phyloP scores from a whole-genome alignment of 1,284 basidiomycete genomes.

The Prillingera fragicola region DNA sequence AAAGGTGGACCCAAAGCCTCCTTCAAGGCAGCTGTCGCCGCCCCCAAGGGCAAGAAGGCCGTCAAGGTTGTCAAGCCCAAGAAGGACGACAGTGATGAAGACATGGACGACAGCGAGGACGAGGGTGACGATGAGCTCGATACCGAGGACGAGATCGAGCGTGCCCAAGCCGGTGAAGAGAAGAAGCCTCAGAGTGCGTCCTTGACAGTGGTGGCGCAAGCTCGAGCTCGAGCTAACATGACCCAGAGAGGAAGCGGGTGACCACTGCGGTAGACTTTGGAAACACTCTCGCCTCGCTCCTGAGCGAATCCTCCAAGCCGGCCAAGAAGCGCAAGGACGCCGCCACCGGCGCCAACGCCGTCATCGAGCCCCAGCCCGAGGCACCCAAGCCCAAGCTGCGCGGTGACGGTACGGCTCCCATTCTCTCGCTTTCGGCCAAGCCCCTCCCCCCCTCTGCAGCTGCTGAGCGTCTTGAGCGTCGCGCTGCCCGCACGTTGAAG shows the following conservation, averaged over 20 bases:
- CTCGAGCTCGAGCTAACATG: slow-evolving; percentile 1
- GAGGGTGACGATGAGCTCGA: slow-evolving; percentile 12
- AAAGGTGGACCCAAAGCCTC: slow-evolving; percentile 5
- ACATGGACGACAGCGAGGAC: slow-evolving; percentile 7
- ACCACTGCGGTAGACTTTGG: slow-evolving; percentile 45
- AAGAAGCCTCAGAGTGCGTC: slow-evolving; percentile 16
- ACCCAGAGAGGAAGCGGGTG: slow-evolving; percentile 41
- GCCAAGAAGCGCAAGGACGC: slow-evolving; percentile 20
- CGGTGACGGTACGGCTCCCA: slow-evolving; percentile 32
- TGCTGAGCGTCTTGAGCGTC: slow-evolving; percentile 26
- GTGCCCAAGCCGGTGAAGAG: slow-evolving; percentile 8
- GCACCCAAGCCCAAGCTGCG: too few species aligned
- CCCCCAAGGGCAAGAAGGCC: background rate
- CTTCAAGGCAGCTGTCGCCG: slow-evolving; percentile 1
- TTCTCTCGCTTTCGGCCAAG: slow-evolving; percentile 36
- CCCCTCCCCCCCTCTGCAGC: slow-evolving; percentile 36
- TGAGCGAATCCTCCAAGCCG: slow-evolving; percentile 29
- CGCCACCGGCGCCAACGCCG: background rate
- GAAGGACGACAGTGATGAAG: slow-evolving; percentile 3
- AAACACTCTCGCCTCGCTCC: slow-evolving; percentile 40
- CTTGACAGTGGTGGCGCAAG: too few species aligned
- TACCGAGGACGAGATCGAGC: slow-evolving; percentile 19
- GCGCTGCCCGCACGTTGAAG: slow-evolving; percentile 33
- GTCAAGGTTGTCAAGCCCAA: slow-evolving; percentile 7
- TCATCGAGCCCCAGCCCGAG: slow-evolving; percentile 4